Base-by-base conservation (phyloP, 2,329 filamentous ascomycete species). In the Aspergillus novofumigatus region DNA sequence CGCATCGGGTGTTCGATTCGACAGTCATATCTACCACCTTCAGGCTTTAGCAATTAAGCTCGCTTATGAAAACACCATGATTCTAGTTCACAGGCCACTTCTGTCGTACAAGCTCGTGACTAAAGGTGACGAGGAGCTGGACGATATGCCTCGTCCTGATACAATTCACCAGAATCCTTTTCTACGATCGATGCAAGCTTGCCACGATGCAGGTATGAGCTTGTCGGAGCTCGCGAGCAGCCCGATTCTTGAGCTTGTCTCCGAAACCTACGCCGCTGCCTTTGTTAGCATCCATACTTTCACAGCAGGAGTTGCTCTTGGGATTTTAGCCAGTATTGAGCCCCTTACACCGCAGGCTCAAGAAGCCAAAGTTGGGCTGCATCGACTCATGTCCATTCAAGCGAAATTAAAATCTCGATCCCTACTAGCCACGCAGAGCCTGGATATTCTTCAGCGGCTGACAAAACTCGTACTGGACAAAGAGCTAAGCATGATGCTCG, bases 1-100 rank as follows among this genome's bases (percentile, higher is more conserved):
- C 7, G 67, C 65, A 4, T 62, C 63, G 0, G 65, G 65, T 0
- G 59, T 61, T 3, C 38, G 29, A 1, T 70, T 70, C 17, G 65
- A 69, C 10, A 59, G 47, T 4, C 64, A 70, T 42, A 62, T 70
- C 0, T 76, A 65, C 47, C 62, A 67, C 8, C 59, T 75, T 0
- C 72, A 75, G 50, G 67, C 70, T 0, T 64, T 76, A 3, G 58
- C 69, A 0, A 61, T 75, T 1, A 60, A 67, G 45, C 61, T 75
- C 2, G 71, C 70, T 0, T 75, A 65, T 35, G 65, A 75, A 17
- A 75, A 74, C 38, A 63, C 70, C 0, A 67, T 59, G 6, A 75
- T 75, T 0, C 49, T 75, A 0, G 54, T 71, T 0, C 61, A 75
- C 49, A 59, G 65, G 11, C 65, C 64, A 10, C 53, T 70, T 6